Conservation (phyloP, 1,284 basidiomycete genomes). For the Clitocybe nebularis region DNA sequence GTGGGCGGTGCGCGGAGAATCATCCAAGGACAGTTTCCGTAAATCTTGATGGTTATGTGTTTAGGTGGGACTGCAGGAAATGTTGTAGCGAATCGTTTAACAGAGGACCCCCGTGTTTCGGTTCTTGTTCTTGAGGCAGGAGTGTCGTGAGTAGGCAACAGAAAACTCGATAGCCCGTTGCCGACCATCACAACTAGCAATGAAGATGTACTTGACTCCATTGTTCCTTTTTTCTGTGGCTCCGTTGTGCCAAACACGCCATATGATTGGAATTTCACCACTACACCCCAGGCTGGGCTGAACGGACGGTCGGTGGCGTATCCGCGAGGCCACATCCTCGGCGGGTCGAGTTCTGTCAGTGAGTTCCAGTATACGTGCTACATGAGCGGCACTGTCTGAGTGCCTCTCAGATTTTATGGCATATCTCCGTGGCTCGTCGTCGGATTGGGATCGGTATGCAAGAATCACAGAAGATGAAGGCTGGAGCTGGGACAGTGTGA, state of each 20-base stretch:
- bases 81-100: constrained; percentile 12
- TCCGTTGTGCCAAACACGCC: constrained; percentile 2
- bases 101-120: constrained; percentile 8
- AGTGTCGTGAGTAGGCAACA: constrained; percentile 6
- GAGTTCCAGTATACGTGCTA: constrained; percentile 10
- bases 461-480: constrained; percentile 31
- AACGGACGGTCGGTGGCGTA: constrained; percentile 24
- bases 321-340: constrained; percentile 32
- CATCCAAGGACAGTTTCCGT: neutral
- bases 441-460: constrained; percentile 37
- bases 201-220: constrained; percentile 9
- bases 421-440: constrained; percentile 36
- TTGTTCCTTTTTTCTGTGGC: constrained; percentile 10
- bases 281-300: constrained; percentile 26
- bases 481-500: constrained; percentile 37
- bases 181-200: constrained; percentile 3
- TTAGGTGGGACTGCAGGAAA: constrained; percentile 16
- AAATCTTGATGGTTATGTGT: neutral
- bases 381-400: neutral
- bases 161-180: neutral
- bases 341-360: constrained; percentile 37
- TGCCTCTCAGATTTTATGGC: constrained; percentile 33
- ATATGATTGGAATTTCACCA: constrained; percentile 33
- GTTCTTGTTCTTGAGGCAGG: constrained; percentile 12
- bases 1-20: constrained; percentile 6